Conservation (phyloP, 805 yeast species). For the Tetrapisispora fleetii region DNA sequence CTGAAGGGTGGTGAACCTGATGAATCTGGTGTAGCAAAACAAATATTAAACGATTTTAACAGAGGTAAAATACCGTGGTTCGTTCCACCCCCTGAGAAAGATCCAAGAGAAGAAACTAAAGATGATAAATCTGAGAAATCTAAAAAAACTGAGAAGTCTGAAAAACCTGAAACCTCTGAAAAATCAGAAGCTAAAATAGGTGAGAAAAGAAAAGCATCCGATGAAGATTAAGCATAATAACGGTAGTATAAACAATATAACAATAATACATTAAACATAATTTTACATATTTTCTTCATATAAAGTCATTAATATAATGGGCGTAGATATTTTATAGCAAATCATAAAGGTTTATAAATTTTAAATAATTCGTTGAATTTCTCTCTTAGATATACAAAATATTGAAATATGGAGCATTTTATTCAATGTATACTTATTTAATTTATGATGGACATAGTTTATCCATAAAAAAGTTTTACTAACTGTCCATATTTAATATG, state of each 20-base stretch:
- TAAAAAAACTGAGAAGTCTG: not conserved
- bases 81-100: conserved; percentile 78
- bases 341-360: not conserved
- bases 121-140: not conserved
- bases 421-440: too few species aligned
- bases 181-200: conserved; percentile 1
- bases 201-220: not conserved
- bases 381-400: too few species aligned
- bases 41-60: conserved; percentile 85
- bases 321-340: not conserved
- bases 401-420: too few species aligned
- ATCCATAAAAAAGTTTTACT: too few species aligned
- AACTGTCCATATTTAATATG: too few species aligned
- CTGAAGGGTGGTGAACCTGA: conserved; percentile 98
- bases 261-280: not conserved
- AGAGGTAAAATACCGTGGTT: conserved; percentile 99
- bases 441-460: too few species aligned
- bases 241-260: not conserved
- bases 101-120: conserved; percentile 35
- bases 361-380: too few species aligned
- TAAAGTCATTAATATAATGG: not conserved
- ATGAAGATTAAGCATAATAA: not conserved
- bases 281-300: not conserved
- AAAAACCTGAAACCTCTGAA: not conserved
- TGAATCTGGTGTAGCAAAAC: conserved; percentile 84